Base-by-base conservation (phyloP, 352 stramenopile species). In the Phytophthora crassamura region DNA sequence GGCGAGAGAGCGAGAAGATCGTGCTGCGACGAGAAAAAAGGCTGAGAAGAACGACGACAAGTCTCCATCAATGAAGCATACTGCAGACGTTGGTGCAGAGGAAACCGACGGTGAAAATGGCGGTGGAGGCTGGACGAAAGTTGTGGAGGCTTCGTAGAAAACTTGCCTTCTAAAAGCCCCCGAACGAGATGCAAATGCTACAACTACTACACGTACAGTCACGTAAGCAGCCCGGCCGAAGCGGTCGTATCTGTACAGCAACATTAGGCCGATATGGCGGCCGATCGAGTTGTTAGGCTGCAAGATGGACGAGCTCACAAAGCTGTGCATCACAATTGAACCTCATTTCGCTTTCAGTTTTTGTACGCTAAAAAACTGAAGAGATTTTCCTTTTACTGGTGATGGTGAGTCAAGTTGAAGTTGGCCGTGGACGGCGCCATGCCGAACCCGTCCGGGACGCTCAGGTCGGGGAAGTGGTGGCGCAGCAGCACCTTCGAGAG, bases 351-450 rank as follows among this genome's bases (percentile, higher is more conserved):
- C 22, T 25, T 25, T 25, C 22, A 25, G 22, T 25, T 25, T 25
- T 25, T 25, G 22, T 3, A 25, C 22, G 22, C 22, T 25, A 25
- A 3, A 25, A 25, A 25, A 3, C 22, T 25, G 1, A n/a, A 25
- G 22, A 25, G 22, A 25, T 25, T 25, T 25, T 25, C 22, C 22
- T 25, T 3, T 25, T 60, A 50, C 30, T 57, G 35, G 7, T 66
- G 39, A 16, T 46, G 33, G 56, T 66, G 59, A 4, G 15, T 30
- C 11, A 62, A 41, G 28, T 74, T 74, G 35, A 74, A 79, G 64
- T 92, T 91, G 59, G 81, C 50, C 2, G 87, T 95, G 10, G 87
- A 95, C 8, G 88, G 88, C 39, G 88, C 88, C 64, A 91, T 85
- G 47, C 88, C 88, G 55, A 91, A 95, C 15, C 65, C 55, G 8